A percentile compares a stretch with the other conserved stretches of the same genome.
phyloP scores from a whole-genome alignment of 2,329 filamentous ascomycete species.

The Fusarium goolgardi region DNA sequence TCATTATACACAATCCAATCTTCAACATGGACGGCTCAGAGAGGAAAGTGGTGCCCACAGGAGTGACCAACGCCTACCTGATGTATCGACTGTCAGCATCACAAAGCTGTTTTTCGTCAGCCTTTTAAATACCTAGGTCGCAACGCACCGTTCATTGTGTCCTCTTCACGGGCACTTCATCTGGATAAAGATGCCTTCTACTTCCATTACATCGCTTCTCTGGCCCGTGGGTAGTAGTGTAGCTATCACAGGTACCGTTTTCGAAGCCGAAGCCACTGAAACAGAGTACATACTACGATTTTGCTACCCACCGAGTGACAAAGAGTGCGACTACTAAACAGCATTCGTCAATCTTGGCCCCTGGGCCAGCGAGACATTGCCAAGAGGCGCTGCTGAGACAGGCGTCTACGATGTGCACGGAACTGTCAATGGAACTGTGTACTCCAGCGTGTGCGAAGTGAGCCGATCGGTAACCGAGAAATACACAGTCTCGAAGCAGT shows the following conservation, averaged over 20 bases:
- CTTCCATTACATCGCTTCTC: conserved; percentile 13
- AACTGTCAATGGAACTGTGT: conserved; percentile 9
- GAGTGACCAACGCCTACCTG: not conserved
- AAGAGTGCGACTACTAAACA: conserved; percentile 12
- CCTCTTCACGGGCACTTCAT: not conserved
- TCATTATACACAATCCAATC: not conserved
- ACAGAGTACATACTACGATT: conserved; percentile 12
- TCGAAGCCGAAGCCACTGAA: conserved; percentile 6
- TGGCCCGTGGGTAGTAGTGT: not conserved
- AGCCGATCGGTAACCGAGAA: conserved; percentile 9
- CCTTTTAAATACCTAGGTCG: accelerated
- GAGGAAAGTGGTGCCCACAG: not conserved
- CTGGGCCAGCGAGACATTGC: conserved; percentile 15
- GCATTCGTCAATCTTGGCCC: conserved; percentile 11
- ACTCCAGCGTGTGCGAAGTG: conserved; percentile 20
- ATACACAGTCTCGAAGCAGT: conserved; percentile 1
- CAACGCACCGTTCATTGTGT: not conserved
- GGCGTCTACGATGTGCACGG: conserved; percentile 18
- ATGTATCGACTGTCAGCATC: not conserved
- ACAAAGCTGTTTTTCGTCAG: not conserved
- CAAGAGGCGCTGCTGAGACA: conserved; percentile 3
- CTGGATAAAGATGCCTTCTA: not conserved
- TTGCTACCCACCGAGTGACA: not conserved
- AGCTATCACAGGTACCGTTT: not conserved
- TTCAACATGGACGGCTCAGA: not conserved